Evolutionary conservation across 129 eudicot species (phyloP), one percentile per base, ranked within the genome.

Genomic region (Chrysanthemum makinoi): DNA sequence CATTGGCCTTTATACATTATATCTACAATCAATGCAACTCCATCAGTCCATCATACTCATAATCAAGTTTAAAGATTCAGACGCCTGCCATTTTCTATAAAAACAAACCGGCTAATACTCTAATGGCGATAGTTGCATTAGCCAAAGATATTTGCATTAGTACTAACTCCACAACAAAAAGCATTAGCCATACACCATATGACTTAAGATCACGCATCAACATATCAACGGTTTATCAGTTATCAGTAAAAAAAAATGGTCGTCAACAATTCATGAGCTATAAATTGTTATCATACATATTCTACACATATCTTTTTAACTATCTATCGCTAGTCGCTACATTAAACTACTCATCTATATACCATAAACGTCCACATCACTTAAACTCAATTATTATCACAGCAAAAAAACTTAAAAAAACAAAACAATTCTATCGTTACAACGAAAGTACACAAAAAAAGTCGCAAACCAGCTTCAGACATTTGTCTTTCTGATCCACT

Each of bases 301-400:
- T 68, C 69, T 68, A 12, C 20, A 68, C 43, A 70, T 66, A 35
- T 33, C 4, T 48, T 52, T 22, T 68, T 68, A 67, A 67, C 51
- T 66, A 75, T 47, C 72, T 58, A 62, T 22, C 33, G 49, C 48
- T 52, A 54, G 17, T 68, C 5, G 43, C 43, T 70, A 44, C 67
- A 62, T 55, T 72, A 67, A 71, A 78, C 72, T 70, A 54, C 52
- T 77, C 46, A 44, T 43, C 77, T 78, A 78, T 78, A 78, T 56
- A 78, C 77, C 68, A 71, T 55, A 43, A 69, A 24, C 13, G 33
- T 64, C 67, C 72, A 63, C 57, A 65, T 70, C 58, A 62, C 47
- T 70, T 77, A 33, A 70, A 64, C 66, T 64, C 62, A 15, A 35
- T 70, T 18, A 70, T 77, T 24, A 77, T 44, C 72, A 78, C 49